Conservation (phyloP, 495 filamentous ascomycete genomes). For the Tetracladium setigerum region DNA sequence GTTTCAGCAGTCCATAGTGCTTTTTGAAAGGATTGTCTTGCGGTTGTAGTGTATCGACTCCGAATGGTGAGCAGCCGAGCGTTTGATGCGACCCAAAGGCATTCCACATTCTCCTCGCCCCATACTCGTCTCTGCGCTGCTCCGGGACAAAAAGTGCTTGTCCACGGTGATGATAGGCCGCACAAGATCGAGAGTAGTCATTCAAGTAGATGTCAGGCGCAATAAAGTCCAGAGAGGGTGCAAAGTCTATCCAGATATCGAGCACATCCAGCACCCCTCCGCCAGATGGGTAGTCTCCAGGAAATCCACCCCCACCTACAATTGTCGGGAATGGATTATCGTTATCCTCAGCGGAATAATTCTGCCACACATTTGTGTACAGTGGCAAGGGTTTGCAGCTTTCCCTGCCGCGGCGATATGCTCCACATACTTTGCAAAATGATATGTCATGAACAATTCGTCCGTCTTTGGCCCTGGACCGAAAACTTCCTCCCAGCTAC, state of each 20-base stretch:
- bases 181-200: conserved; percentile 32
- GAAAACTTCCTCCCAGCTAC: conserved; percentile 35
- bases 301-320: conserved; percentile 32
- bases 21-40: conserved; percentile 25
- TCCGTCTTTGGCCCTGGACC: conserved; percentile 32
- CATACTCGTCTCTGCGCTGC: conserved; percentile 38
- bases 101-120: conserved; percentile 33
- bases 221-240: conserved; percentile 38
- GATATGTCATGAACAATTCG: conserved; percentile 45
- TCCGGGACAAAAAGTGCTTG: conserved; percentile 42
- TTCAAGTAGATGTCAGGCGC: conserved; percentile 39
- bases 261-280: conserved; percentile 32
- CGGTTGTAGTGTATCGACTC: conserved; percentile 30
- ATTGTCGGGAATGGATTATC: conserved; percentile 23
- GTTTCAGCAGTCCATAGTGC: conserved; percentile 30
- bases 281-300: conserved; percentile 41
- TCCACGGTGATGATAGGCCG: conserved; percentile 31
- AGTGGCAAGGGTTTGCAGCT: conserved; percentile 34
- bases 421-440: conserved; percentile 36
- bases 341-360: conserved; percentile 25
- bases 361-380: conserved; percentile 43
- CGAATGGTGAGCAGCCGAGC: conserved; percentile 33
- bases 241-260: conserved; percentile 37
- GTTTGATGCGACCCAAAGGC: conserved; percentile 34
- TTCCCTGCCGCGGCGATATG: conserved; percentile 36